These are phyloP conservation scores for Trichomonas gallinae DNA, from an alignment of 208 protist genomes.

Conservation along the genomic window DNA sequence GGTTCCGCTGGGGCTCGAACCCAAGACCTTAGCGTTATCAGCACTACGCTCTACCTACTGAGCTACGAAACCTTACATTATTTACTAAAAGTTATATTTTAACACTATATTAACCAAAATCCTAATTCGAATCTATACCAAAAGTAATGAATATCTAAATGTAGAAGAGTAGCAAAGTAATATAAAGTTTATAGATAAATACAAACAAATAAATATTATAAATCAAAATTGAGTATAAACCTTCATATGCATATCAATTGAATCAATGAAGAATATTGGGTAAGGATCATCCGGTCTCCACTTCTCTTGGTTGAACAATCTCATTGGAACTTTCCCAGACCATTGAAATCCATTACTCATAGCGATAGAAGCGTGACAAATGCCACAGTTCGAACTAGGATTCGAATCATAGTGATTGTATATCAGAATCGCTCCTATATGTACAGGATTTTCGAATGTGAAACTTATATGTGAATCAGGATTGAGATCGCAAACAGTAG, in stretches of 20 bases:
- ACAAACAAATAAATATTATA: not conserved
- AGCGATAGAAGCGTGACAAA: not conserved
- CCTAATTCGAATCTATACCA: too few relatives aligned
- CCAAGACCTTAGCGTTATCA: too few relatives aligned
- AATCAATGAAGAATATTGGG: not conserved
- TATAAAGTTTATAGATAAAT: not conserved
- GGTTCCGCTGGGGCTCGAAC: too few relatives aligned
- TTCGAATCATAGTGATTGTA: not conserved
- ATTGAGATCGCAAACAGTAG: not conserved
- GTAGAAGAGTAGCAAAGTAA: too few relatives aligned
- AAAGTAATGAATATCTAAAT: too few relatives aligned
- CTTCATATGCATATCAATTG: not conserved
- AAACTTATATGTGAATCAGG: not conserved
- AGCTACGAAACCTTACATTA: too few relatives aligned
- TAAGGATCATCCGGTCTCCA: not conserved
- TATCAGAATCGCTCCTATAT: not conserved
- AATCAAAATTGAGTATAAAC: not conserved
- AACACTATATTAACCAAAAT: too few relatives aligned
- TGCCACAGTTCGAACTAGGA: not conserved
- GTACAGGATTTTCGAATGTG: not conserved
- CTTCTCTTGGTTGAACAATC: not conserved
- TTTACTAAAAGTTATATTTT: too few relatives aligned
- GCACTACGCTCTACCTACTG: too few relatives aligned
- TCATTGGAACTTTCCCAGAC: not conserved
- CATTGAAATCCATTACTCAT: not conserved